A percentile compares a stretch with the other conserved stretches of the same genome.
phyloP scores from a whole-genome alignment of 495 filamentous ascomycete genomes.

The Xylaria acuta region DNA sequence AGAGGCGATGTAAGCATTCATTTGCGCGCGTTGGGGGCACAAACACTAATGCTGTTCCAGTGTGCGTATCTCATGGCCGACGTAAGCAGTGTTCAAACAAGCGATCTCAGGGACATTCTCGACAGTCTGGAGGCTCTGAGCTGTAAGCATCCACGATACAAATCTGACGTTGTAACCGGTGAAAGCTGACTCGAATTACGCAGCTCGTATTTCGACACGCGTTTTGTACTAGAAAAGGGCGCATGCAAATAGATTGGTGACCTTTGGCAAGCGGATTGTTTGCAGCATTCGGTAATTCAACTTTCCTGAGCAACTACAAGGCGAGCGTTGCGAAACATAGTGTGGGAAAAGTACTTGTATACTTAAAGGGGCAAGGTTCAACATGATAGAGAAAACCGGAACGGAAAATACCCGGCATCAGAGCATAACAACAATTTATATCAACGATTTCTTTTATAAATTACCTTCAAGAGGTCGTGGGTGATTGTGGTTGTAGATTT shows the following conservation, averaged over 20 bases:
- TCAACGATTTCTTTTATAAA: not conserved
- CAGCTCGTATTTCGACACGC: slow-evolving; percentile 85
- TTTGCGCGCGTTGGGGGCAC: not conserved
- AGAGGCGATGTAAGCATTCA: slow-evolving; percentile 74
- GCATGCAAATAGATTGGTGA: slow-evolving; percentile 5
- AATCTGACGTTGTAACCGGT: slow-evolving; percentile 14
- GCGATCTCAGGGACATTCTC: slow-evolving; percentile 84
- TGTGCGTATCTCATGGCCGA: slow-evolving; percentile 98
- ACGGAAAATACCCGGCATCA: slow-evolving; percentile 2
- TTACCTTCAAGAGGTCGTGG: not conserved
- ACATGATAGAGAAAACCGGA: slow-evolving; percentile 45
- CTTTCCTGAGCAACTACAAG: slow-evolving; percentile 33
- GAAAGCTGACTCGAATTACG: slow-evolving; percentile 25
- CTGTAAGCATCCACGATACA: slow-evolving; percentile 63
- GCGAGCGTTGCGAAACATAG: slow-evolving; percentile 29
- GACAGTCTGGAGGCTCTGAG: slow-evolving; percentile 79
- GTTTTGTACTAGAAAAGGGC: slow-evolving; percentile 73
- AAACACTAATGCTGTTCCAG: slow-evolving; percentile 45
- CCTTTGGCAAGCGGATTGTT: slow-evolving; percentile 11
- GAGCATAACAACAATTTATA: slow-evolving; percentile 36
- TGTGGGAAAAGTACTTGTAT: slow-evolving; percentile 48
- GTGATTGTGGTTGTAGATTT: no score
- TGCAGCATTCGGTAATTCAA: slow-evolving; percentile 31
- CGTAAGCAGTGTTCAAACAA: slow-evolving; percentile 80
- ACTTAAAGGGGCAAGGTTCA: slow-evolving; percentile 54